A percentile compares a stretch with the other conserved stretches of the same genome.
These are phyloP conservation scores for Verticillium dahliae DNA, from an alignment of 2,329 filamentous ascomycete species.

Conservation along the genomic window DNA sequence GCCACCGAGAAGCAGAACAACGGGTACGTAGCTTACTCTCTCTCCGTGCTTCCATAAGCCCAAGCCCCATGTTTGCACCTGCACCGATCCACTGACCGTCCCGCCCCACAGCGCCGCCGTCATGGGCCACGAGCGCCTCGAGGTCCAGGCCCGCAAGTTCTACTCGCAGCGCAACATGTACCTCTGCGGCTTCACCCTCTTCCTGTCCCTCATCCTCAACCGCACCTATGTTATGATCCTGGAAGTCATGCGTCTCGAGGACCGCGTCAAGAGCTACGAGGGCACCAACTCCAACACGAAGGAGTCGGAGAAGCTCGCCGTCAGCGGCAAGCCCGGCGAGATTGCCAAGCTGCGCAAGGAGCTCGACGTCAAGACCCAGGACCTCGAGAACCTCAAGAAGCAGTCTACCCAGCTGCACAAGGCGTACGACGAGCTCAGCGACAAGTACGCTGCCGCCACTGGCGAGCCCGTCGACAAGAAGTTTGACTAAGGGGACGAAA, in stretches of 20 bases:
- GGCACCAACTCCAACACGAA: conserved; percentile 47
- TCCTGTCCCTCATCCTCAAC: conserved; percentile 97
- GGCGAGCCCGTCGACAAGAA: conserved; percentile 50
- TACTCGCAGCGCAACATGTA: conserved; percentile 99
- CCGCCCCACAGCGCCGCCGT: conserved; percentile 47
- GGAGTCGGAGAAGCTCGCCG: conserved; percentile 64
- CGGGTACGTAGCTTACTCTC: conserved; percentile 26
- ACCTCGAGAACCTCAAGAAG: conserved; percentile 86
- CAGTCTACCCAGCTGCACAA: conserved; percentile 76
- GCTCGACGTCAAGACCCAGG: conserved; percentile 71
- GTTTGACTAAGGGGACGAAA: conserved; percentile 32
- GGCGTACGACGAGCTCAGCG: conserved; percentile 81
- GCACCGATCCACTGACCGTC: neutral
- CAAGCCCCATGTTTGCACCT: neutral
- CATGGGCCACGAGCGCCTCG: conserved; percentile 89
- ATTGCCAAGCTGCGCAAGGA: conserved; percentile 64
- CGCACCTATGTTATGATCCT: conserved; percentile 98
- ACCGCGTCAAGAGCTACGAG: conserved; percentile 81
- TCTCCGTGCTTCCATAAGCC: neutral
- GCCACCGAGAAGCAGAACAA: conserved; percentile 55
- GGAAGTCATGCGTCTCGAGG: conserved; percentile 84
- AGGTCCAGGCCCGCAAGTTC: conserved; percentile 99
- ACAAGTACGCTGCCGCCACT: conserved; percentile 61
- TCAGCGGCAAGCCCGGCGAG: conserved; percentile 69
- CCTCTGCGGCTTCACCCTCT: conserved; percentile 97